Evolutionary conservation across 1,284 basidiomycete genomes (phyloP), one percentile per base, ranked within the genome.

Genomic region (Anthracocystis panici-leucophaei): DNA sequence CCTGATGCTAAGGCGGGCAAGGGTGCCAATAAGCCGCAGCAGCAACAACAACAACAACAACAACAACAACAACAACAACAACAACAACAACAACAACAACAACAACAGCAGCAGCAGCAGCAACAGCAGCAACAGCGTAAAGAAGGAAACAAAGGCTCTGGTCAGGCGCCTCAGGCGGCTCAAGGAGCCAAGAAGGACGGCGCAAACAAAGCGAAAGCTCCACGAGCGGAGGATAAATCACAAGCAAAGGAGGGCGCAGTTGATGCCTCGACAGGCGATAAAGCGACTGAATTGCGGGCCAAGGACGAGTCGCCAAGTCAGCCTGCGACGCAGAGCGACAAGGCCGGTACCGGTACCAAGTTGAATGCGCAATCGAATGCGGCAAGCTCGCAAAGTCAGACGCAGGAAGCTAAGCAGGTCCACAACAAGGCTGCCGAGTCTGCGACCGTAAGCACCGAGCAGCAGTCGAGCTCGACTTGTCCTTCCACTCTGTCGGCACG

Each of bases 1-100:
- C n/a, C 10, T 7, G 61, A 70, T 31, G 53, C 33, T 14, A 70
- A 61, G 40, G 11, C 42, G 45, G 46, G 44, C 23, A 70, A 70
- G 40, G 57, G 59, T 5, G 31, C 23, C n/a, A 56, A 42, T 9
- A 57, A 57, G 62, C 57, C 54, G 38, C 49, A 21, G 10, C 53
- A 55, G 18, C 40, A 41, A 25, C 52, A 50, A 29, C 23, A 10
- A 12, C 52, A 50, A 27, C 23, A 10, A 12, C 35, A 38, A 12
- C 5, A 3, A 8, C 35, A 53, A 16, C 51, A 54, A 48, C 60
- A 59, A 41, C 51, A 48, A n/a, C 40, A 41, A 25, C 52, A 50
- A 29, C 23, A 10, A 12, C 52, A 50, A 27, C 23, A 10, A 12
- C 35, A 38, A 12, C 5, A 3, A 8, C 35, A 53, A 16, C 51